These are phyloP conservation scores for Coniosporium apollinis DNA, from an alignment of 495 filamentous ascomycete genomes.

Conservation along the genomic window DNA sequence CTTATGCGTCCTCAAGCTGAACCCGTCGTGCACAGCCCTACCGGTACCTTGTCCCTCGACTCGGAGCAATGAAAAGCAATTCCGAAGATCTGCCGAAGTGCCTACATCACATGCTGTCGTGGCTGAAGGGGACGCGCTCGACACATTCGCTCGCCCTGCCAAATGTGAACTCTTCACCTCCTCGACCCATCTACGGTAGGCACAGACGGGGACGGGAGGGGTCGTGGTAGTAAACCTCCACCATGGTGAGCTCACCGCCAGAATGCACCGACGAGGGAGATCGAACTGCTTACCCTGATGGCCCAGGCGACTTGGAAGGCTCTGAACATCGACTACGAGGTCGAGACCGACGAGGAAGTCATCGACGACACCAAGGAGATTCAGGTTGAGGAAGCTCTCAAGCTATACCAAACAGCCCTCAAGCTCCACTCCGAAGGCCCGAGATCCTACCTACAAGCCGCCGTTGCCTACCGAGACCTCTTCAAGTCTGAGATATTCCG, in stretches of 20 bases:
- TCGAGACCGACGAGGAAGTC: constrained; percentile 65
- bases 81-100: too few relatives aligned
- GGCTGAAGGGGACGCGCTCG: too few relatives aligned
- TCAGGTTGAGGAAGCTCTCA: constrained; percentile 92
- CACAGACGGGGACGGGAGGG: too few relatives aligned
- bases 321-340: constrained; percentile 84
- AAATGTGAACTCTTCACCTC: too few relatives aligned
- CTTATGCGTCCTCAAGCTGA: too few relatives aligned
- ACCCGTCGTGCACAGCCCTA: too few relatives aligned
- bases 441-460: constrained; percentile 53
- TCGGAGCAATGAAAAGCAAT: too few relatives aligned
- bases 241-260: background rate
- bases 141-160: too few relatives aligned
- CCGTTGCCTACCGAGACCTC: constrained; percentile 66
- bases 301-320: constrained; percentile 47
- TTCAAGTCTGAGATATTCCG: constrained; percentile 88
- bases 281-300: constrained; percentile 58
- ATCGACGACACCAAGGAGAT: constrained; percentile 90
- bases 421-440: constrained; percentile 85
- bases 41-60: too few relatives aligned
- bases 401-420: constrained; percentile 82
- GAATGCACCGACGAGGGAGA: constrained; percentile 3
- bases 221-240: too few relatives aligned
- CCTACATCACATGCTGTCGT: too few relatives aligned
- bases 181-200: too few relatives aligned